Conservation (phyloP, 2,329 filamentous ascomycete genomes). For the Plenodomus lindquistii region DNA sequence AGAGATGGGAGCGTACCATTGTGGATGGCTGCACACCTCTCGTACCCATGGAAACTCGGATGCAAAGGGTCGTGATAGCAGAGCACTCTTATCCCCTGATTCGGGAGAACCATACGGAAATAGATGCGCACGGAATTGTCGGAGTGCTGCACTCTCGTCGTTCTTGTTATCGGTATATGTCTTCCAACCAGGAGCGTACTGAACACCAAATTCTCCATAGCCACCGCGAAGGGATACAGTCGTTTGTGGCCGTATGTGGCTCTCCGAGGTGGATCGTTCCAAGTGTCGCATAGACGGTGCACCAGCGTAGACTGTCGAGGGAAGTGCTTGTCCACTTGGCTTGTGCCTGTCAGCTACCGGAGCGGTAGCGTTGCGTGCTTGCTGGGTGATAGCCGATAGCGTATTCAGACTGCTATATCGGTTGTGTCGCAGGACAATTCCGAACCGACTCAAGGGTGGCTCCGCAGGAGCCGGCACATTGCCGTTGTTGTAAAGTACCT, state of each 20-base stretch:
- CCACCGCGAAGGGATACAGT: neutral
- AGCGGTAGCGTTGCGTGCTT: constrained; percentile 13
- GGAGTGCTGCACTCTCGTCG: neutral
- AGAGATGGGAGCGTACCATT: constrained; percentile 1
- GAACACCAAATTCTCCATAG: neutral
- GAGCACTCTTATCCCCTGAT: neutral
- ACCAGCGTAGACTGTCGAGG: neutral
- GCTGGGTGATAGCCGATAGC: constrained; percentile 4
- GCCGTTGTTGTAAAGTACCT: constrained; percentile 25
- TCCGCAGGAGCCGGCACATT: neutral
- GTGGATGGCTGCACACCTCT: neutral
- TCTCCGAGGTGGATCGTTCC: neutral
- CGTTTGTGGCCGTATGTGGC: neutral
- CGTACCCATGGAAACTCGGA: neutral
- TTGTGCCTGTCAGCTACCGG: neutral
- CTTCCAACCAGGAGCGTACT: neutral
- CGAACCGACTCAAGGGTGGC: constrained; percentile 6
- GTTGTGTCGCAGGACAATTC: neutral
- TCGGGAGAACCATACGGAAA: neutral
- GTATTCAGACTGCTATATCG: constrained; percentile 12
- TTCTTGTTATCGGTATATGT: neutral
- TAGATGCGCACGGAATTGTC: neutral
- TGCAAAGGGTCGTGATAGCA: neutral
- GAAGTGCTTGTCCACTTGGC: neutral
- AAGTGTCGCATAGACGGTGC: neutral